Evolutionary conservation across 164 flowering plant species (phyloP).

Genomic region (Magnolia kwangsiensis): DNA sequence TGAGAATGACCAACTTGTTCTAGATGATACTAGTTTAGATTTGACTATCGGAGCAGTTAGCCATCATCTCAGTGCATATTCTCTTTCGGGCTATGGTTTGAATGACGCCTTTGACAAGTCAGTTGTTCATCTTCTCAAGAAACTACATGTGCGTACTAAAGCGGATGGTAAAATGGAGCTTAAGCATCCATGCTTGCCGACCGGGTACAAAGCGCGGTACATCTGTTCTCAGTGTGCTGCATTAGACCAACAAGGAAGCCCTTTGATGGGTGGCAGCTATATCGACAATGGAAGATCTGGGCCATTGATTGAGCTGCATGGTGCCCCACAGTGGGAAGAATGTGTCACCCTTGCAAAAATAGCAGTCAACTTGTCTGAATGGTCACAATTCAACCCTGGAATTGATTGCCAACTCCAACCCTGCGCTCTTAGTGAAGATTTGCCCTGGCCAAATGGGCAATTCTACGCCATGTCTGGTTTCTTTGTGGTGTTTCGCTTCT

Average conservation of each 20-base stretch:
- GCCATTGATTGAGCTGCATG: constrained; percentile 47
- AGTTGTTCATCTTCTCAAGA: constrained; percentile 64
- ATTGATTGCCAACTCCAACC: constrained; percentile 84
- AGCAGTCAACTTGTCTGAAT: constrained; percentile 77
- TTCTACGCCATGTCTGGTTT: constrained; percentile 94
- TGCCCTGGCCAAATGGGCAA: constrained; percentile 71
- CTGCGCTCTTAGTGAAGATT: constrained; percentile 62
- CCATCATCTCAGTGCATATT: constrained; percentile 90
- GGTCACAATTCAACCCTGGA: constrained; percentile 62
- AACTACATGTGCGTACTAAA: constrained; percentile 24
- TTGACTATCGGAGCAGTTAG: constrained; percentile 68
- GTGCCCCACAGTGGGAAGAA: constrained; percentile 81
- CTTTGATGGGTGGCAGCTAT: constrained; percentile 33
- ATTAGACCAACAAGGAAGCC: constrained; percentile 44
- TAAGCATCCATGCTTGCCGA: constrained; percentile 81
- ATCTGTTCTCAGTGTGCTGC: constrained; percentile 64
- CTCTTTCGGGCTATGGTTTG: constrained; percentile 88
- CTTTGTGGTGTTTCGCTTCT: constrained; percentile 86
- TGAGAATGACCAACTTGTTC: constrained; percentile 48
- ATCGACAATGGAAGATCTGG: constrained; percentile 46
- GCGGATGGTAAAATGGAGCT: constrained; percentile 52
- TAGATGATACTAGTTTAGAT: constrained; percentile 59
- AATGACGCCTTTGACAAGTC: constrained; percentile 97
- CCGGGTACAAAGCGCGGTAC: constrained; percentile 74
- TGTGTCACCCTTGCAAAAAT: constrained; percentile 63